phyloP scores from a whole-genome alignment of 768 basidiomycete species.

The Podaxis sp. region DNA sequence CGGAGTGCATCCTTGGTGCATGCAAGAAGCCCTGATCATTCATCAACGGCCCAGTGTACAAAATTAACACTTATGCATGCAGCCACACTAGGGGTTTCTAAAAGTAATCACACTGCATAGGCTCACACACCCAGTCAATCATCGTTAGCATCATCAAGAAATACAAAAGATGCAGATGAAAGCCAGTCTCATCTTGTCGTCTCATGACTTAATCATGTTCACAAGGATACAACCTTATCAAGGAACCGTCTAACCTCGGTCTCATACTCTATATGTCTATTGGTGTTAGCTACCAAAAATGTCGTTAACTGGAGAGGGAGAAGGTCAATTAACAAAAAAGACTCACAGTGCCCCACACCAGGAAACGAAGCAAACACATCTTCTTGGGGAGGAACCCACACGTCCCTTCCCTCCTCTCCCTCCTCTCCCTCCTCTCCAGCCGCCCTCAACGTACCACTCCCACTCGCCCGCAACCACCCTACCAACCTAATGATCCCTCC shows the following conservation, averaged over 20 bases:
- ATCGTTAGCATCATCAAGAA: background rate
- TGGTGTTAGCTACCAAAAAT: background rate
- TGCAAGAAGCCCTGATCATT: no score
- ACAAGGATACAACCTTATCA: background rate
- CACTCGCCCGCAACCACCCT: background rate
- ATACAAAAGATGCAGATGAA: background rate
- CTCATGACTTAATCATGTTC: background rate
- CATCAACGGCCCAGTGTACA: no score
- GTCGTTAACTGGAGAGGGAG: background rate
- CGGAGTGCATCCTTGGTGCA: no score
- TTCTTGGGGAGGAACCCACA: background rate
- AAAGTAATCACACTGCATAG: no score
- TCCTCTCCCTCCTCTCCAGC: background rate
- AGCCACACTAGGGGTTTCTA: no score
- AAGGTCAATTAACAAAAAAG: background rate
- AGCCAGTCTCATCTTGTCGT: background rate
- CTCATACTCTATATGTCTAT: background rate
- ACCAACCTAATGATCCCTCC: background rate
- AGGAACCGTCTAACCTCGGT: background rate
- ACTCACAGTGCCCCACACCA: slow-evolving; percentile 11
- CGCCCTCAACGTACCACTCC: background rate
- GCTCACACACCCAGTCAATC: no score
- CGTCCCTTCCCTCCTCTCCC: background rate
- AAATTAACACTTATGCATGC: no score
- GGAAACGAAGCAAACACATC: slow-evolving; percentile 7